Base-by-base conservation (phyloP, 2,329 filamentous ascomycete genomes). In the Mycosphaerella arachidis region DNA sequence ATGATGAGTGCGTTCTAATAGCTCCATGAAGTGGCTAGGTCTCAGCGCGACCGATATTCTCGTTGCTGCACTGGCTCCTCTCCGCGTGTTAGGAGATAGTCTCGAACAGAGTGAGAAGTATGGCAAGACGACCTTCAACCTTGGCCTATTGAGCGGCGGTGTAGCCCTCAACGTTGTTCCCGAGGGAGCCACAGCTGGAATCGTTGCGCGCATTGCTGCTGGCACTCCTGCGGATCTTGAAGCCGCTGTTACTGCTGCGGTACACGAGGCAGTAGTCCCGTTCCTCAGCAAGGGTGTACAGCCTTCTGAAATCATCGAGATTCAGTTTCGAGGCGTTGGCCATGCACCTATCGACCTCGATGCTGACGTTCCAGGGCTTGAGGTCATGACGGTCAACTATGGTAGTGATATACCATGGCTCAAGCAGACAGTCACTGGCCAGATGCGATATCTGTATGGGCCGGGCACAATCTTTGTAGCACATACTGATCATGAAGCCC, bases 151-250 rank as follows among this genome's bases (percentile, higher is more conserved):
- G 16, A 77, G 86, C 1, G 93, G 91, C 10, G 93, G 94, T 3
- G 88, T 97, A 0, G 93, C 94, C 0, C 80, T 81, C 0, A 97
- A 97, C 68, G 93, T 99, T 2, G 92, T 99, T 40, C 86, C 94
- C 0, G 57, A 62, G 40, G 76, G 80, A 37, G 92, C 93, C 0
- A 74, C 73, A 18, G 91, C 91, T 0, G 77, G 79, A 2, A 78
- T 97, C 43, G 83, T 87, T 1, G 83, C 90, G 3, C 83, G 93
- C n/a, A 84, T 99, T 54, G 93, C 93, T 0, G 86, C 84, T 12
- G 90, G 91, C 0, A 84, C 85, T 0, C 83, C 89, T 40, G 75
- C 81, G 0, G 79, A 81, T 0, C 79, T 94, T n/a, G 73, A 80
- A 58, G 77, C 75, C 0, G 79, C 85, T 9, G 74, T 90, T 53